phyloP scores from a whole-genome alignment of 306 rosid species.

The Medicago lupulina region DNA sequence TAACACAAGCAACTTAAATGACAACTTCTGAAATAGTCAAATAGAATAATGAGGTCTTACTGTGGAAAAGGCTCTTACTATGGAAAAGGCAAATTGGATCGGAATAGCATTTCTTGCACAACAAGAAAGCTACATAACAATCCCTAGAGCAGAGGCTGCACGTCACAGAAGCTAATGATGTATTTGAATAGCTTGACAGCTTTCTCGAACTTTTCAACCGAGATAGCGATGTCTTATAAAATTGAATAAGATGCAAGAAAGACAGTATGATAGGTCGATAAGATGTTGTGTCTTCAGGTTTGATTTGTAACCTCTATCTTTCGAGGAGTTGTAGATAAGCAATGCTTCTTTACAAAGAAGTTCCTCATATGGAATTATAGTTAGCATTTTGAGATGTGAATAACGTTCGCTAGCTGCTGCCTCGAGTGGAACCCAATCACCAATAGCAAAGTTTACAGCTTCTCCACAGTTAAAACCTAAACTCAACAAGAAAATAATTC shows the following conservation, averaged over 20 bases:
- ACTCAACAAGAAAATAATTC: constrained; percentile 11
- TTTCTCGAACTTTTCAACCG: constrained; percentile 4
- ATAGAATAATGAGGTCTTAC: neutral
- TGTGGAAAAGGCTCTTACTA: too few species aligned
- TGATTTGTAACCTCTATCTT: constrained; percentile 10
- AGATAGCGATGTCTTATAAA: constrained; percentile 32
- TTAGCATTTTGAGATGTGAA: too few species aligned
- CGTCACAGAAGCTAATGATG: constrained; percentile 20
- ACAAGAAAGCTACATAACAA: constrained; percentile 48
- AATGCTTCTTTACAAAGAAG: too few species aligned
- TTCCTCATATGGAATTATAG: too few species aligned
- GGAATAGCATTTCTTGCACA: constrained; percentile 44
- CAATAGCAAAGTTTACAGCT: constrained; percentile 47
- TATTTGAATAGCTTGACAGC: constrained; percentile 21
- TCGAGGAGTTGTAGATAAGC: constrained; percentile 41
- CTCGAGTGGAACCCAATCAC: constrained; percentile 53
- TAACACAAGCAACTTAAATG: neutral
- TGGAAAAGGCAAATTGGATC: constrained; percentile 53
- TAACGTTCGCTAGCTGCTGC: constrained; percentile 45
- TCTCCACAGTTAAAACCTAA: constrained; percentile 53
- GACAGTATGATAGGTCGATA: constrained; percentile 25
- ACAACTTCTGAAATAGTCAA: neutral
- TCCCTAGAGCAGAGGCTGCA: constrained; percentile 49
- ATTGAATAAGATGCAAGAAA: constrained; percentile 44
- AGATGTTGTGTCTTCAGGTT: constrained; percentile 17